Evolutionary conservation across 306 rosid species (phyloP).

Genomic region (Casuarina cunninghamiana): DNA sequence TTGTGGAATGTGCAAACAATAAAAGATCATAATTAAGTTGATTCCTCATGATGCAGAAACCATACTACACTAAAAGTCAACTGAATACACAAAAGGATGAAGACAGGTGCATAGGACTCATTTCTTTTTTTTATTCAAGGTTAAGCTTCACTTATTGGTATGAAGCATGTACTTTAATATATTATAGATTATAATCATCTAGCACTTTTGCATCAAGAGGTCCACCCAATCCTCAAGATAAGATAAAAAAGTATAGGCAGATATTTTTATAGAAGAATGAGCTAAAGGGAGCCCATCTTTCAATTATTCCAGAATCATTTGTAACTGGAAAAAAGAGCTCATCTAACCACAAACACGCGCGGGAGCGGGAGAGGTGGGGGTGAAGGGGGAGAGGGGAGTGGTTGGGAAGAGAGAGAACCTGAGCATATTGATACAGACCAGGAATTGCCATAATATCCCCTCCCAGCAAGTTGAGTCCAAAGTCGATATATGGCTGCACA

Average conservation of each 20-base stretch:
- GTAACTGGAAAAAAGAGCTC: background rate
- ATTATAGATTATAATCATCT: conserved; percentile 1
- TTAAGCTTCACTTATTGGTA: background rate
- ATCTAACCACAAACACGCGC: background rate
- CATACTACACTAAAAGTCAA: conserved; percentile 18
- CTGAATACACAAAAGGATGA: conserved; percentile 6
- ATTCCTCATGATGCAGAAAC: background rate
- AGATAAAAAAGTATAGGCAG: background rate
- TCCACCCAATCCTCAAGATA: conserved; percentile 12
- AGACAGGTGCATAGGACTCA: background rate
- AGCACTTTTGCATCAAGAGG: conserved; percentile 1
- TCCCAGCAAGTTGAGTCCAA: conserved; percentile 35
- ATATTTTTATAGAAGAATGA: background rate
- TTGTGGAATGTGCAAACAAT: background rate
- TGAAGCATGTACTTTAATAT: conserved; percentile 15
- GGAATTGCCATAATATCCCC: conserved; percentile 37
- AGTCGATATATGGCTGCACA: conserved; percentile 39
- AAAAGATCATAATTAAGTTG: background rate
- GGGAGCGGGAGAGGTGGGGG: too few relatives aligned
- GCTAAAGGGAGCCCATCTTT: background rate
- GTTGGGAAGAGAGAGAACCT: conserved; percentile 8
- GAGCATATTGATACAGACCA: conserved; percentile 31
- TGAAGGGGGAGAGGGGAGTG: too few relatives aligned
- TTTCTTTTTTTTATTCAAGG: background rate
- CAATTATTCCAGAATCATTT: background rate